These are phyloP conservation scores for Lactifluus volemus DNA, from an alignment of 768 basidiomycete species.

Conservation along the genomic window DNA sequence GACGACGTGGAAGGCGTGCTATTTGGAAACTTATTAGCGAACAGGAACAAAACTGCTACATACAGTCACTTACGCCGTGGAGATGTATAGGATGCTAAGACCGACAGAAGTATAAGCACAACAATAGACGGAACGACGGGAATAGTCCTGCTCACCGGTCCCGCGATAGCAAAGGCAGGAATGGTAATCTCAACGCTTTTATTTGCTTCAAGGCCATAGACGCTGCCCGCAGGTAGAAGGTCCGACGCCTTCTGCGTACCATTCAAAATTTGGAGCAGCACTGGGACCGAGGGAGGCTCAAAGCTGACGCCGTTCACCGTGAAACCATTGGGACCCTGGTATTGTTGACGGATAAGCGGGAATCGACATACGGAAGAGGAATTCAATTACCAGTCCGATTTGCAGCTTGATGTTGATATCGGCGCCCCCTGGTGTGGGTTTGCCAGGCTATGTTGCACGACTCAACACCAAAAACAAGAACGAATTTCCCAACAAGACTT, in stretches of 20 bases:
- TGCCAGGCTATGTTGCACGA: conserved; percentile 9
- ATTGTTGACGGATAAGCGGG: background rate
- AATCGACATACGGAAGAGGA: background rate
- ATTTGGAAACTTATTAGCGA: background rate
- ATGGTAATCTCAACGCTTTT: conserved; percentile 41
- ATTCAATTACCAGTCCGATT: conserved; percentile 19
- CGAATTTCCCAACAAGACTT: background rate
- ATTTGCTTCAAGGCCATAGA: conserved; percentile 40
- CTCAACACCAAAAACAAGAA: background rate
- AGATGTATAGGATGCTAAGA: conserved; percentile 14
- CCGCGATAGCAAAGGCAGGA: conserved; percentile 33
- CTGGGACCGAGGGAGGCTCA: conserved; percentile 37
- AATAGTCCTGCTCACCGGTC: conserved; percentile 22
- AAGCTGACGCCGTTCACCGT: conserved; percentile 31
- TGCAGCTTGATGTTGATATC: conserved; percentile 21
- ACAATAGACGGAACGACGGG: background rate
- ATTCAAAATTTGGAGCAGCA: conserved; percentile 51
- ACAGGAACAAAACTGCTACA: background rate
- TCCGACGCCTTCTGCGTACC: conserved; percentile 39
- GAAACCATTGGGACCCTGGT: background rate
- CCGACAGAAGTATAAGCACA: background rate
- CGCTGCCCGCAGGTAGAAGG: conserved; percentile 40
- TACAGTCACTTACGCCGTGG: conserved; percentile 5
- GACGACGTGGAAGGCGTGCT: conserved; percentile 21
- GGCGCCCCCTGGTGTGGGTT: conserved; percentile 10